These are phyloP conservation scores for Globisporangium nunn DNA, from an alignment of 352 stramenopile genomes.

Conservation along the genomic window DNA sequence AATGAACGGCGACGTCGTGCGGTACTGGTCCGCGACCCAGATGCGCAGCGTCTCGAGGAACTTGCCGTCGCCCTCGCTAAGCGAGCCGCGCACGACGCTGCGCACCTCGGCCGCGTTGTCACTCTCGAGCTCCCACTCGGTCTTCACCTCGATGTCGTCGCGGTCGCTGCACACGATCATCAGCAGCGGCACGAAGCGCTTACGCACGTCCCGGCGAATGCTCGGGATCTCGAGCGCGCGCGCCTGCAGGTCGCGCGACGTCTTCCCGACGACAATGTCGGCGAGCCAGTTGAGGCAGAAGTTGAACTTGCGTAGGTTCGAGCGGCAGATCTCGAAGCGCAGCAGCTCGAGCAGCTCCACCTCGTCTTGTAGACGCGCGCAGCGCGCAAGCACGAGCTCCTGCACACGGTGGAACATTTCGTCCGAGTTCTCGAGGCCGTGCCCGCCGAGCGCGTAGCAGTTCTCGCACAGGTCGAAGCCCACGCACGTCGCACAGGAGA, in stretches of 20 bases:
- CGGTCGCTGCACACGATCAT: slow-evolving; percentile 73
- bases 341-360: slow-evolving; percentile 73
- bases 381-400: slow-evolving; percentile 64
- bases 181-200: slow-evolving; percentile 74
- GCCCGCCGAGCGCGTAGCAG: slow-evolving; percentile 75
- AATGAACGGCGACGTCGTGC: slow-evolving; percentile 80
- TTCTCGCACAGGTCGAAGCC: slow-evolving; percentile 77
- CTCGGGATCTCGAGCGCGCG: slow-evolving; percentile 72
- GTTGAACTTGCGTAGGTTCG: slow-evolving; percentile 81
- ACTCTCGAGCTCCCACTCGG: slow-evolving; percentile 78
- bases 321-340: slow-evolving; percentile 82
- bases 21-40: slow-evolving; percentile 81
- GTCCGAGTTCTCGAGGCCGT: slow-evolving; percentile 81
- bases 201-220: slow-evolving; percentile 71
- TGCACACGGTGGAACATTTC: slow-evolving; percentile 81
- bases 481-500: slow-evolving; percentile 71
- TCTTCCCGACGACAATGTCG: slow-evolving; percentile 77
- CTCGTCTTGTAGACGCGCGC: slow-evolving; percentile 48
- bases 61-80: slow-evolving; percentile 56
- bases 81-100: slow-evolving; percentile 43
- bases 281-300: slow-evolving; percentile 82
- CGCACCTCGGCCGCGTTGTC: slow-evolving; percentile 62
- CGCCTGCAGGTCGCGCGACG: slow-evolving; percentile 61
- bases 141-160: slow-evolving; percentile 80
- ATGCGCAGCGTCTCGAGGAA: slow-evolving; percentile 81